Evolutionary conservation across 1,284 basidiomycete species (phyloP), one percentile per base, ranked within the genome.

Genomic region (Trichosporon sp.): DNA sequence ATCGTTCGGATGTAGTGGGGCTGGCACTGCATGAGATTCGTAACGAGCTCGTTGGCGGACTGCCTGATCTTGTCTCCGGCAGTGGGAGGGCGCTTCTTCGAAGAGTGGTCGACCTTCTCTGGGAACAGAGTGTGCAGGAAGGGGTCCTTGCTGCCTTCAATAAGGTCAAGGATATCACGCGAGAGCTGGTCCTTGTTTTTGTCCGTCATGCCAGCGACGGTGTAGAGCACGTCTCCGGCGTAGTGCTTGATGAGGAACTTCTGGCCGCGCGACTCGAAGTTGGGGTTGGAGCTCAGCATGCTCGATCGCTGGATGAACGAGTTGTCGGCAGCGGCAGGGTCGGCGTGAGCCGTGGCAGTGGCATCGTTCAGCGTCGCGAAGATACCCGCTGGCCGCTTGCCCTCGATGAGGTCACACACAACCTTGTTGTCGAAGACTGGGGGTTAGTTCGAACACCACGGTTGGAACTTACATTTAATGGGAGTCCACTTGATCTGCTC

Each of bases 401-500:
- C 94, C 80, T 99, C 96, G 72, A 99, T 99, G 32, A 99, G 86
- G 77, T 97, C 94, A 80, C 96, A 99, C 21, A 99, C 96, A 69
- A 99, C 88, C 32, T 76, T 72, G 62, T 79, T 80, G 71, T 80
- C 79, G 62, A 81, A 81, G 74, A 78, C 78, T 80, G 59, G 56
- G n/a, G 37, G 37, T 61, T 8, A 54, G 57, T 34, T 21, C 6
- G 13, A 8, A 10, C 2, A 0, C 6, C 2, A 6, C 3, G n/a
- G 2, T 37, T 1, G 9, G 1, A 25, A 65, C 73, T 59, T 61
- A 76, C 74, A 97, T 72, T 95, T 94, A 86, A 99, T 99, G 0
- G 95, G 95, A 0, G 90, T 96, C 96, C 96, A 99, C 81, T 97
- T 92, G 83, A 99, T 99, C 81, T 96, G 90, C 79, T 99, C 95